phyloP scores from a whole-genome alignment of 2,329 filamentous ascomycete genomes.

The Cadophora luteo-olivacea region DNA sequence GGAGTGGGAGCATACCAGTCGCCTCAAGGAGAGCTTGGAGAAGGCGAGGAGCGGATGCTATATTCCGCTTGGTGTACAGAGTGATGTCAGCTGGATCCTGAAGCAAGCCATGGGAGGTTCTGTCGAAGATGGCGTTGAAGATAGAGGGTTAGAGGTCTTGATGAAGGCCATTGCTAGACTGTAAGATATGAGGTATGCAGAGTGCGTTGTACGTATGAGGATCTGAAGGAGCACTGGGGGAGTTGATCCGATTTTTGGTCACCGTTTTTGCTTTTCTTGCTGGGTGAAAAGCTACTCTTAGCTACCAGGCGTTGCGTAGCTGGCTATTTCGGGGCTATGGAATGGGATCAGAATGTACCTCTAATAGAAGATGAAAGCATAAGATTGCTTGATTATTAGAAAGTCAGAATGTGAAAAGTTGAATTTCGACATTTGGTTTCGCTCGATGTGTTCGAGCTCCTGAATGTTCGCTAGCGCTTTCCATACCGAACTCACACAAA shows the following conservation, averaged over 20 bases:
- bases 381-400: background rate
- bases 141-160: conserved; percentile 64
- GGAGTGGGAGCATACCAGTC: conserved; percentile 94
- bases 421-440: background rate
- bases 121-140: conserved; percentile 51
- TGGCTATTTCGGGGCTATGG: background rate
- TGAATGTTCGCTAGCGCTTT: background rate
- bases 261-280: background rate
- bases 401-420: background rate
- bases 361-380: background rate
- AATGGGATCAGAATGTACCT: background rate
- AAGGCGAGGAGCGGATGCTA: conserved; percentile 80
- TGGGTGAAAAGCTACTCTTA: background rate
- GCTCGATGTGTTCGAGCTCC: background rate
- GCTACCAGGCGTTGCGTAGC: background rate
- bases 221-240: background rate
- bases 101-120: conserved; percentile 53
- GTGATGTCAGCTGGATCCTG: conserved; percentile 82
- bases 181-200: conserved; percentile 41
- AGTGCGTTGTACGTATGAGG: conserved; percentile 26
- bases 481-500: too few relatives aligned
- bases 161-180: conserved; percentile 65
- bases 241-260: background rate
- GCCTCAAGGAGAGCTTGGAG: conserved; percentile 87
- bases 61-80: conserved; percentile 84